These are phyloP conservation scores for Leonotis leonurus DNA, from an alignment of 257 asterid species.

Conservation along the genomic window DNA sequence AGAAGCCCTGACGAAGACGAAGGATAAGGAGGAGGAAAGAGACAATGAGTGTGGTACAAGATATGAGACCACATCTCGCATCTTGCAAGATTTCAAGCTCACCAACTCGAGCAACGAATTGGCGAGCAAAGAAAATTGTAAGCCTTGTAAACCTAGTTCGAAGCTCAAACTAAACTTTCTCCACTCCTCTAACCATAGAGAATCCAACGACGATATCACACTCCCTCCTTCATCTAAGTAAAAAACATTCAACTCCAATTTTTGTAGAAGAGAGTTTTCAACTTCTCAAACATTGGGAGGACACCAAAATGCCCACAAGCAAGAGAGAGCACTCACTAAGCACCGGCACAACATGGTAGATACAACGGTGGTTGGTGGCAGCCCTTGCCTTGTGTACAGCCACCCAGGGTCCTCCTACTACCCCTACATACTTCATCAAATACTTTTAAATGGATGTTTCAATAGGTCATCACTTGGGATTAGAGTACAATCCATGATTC, in stretches of 20 bases:
- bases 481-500: constrained; percentile 34
- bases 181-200: too few species aligned
- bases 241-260: constrained; percentile 42
- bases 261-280: constrained; percentile 55
- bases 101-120: constrained; percentile 17
- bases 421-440: constrained; percentile 27
- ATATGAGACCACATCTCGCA: constrained; percentile 5
- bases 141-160: constrained; percentile 17
- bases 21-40: constrained; percentile 5
- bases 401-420: constrained; percentile 35
- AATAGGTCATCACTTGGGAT: constrained; percentile 39
- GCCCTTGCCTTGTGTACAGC: constrained; percentile 15
- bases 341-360: constrained; percentile 35
- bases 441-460: constrained; percentile 24
- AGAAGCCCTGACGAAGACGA: constrained; percentile 16
- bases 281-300: constrained; percentile 74
- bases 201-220: too few species aligned
- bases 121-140: background rate
- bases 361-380: background rate
- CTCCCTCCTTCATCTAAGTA: constrained; percentile 15
- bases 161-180: constrained; percentile 42
- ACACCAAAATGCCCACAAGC: constrained; percentile 74
- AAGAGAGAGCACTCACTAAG: constrained; percentile 54
- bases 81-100: constrained; percentile 33
- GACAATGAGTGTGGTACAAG: constrained; percentile 4